Evolutionary conservation across 768 basidiomycete species (phyloP).

Genomic region (Cystobasidium onofrii): DNA sequence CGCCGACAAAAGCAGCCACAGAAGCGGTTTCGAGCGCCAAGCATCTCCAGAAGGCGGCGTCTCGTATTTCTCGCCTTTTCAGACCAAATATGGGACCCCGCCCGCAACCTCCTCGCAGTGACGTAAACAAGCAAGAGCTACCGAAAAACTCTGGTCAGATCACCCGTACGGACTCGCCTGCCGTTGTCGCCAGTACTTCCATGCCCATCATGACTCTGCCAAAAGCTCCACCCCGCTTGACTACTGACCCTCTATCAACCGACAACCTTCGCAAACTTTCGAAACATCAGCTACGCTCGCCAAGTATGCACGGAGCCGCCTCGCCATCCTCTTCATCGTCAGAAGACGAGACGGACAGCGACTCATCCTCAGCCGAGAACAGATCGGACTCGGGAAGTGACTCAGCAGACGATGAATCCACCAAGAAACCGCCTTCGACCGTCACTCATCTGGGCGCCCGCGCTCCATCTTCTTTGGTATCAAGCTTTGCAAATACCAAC

Average conservation of each 20-base stretch:
- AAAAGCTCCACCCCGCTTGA: conserved; percentile 10
- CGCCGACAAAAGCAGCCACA: not conserved
- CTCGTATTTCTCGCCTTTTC: not conserved
- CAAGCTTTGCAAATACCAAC: not conserved
- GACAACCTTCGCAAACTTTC: conserved; percentile 25
- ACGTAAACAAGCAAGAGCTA: not conserved
- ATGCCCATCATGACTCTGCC: conserved; percentile 17
- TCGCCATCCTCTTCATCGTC: conserved; percentile 3
- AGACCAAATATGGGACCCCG: not conserved
- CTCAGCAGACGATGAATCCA: conserved; percentile 26
- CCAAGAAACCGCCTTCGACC: conserved; percentile 11
- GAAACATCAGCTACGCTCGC: not conserved
- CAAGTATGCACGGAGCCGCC: not conserved
- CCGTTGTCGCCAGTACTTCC: not conserved
- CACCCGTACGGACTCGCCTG: too few relatives aligned
- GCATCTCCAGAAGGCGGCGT: not conserved
- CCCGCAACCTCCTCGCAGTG: not conserved
- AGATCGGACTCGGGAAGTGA: conserved; percentile 21
- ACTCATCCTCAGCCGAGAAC: not conserved
- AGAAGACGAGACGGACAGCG: not conserved
- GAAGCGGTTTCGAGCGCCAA: not conserved
- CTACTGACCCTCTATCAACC: conserved; percentile 21
- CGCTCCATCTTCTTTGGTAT: not conserved
- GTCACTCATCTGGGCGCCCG: not conserved
- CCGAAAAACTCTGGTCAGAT: too few relatives aligned